Evolutionary conservation across 768 basidiomycete species (phyloP).

Genomic region (Agrocybe praecox): DNA sequence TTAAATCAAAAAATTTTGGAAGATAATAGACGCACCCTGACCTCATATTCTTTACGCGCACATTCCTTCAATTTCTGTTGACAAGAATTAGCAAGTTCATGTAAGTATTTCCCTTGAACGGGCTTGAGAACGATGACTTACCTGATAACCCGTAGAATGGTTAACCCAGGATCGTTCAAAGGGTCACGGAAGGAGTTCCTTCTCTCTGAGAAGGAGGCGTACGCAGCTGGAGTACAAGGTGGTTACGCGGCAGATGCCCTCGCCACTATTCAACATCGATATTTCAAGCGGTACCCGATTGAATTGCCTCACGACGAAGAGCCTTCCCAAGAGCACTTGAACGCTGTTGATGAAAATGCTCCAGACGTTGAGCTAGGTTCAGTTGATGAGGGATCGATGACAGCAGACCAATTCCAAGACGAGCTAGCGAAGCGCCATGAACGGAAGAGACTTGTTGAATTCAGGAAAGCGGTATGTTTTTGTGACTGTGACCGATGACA

Average conservation of each 20-base stretch:
- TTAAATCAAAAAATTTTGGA: too few species aligned
- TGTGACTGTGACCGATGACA: neutral
- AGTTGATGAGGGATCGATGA: neutral
- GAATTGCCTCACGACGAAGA: neutral
- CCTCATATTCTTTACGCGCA: too few species aligned
- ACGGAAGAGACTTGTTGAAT: neutral
- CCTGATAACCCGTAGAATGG: neutral
- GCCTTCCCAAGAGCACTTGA: neutral
- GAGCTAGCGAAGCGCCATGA: neutral
- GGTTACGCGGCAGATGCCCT: neutral
- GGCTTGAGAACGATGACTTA: neutral
- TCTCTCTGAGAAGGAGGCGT: neutral
- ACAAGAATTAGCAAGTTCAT: too few species aligned
- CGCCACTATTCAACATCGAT: neutral
- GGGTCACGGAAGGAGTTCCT: neutral
- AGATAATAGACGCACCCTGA: too few species aligned
- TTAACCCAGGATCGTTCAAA: neutral
- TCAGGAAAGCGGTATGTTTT: neutral
- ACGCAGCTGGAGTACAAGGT: neutral
- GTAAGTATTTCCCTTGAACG: too few species aligned
- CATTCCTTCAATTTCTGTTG: too few species aligned
- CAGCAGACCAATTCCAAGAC: neutral
- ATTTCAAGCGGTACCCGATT: slow-evolving; percentile 4
- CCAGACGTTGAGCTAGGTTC: neutral
- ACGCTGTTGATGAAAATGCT: neutral